These are phyloP conservation scores for Acacia melanoxylon DNA, from an alignment of 306 rosid species.

Conservation along the genomic window DNA sequence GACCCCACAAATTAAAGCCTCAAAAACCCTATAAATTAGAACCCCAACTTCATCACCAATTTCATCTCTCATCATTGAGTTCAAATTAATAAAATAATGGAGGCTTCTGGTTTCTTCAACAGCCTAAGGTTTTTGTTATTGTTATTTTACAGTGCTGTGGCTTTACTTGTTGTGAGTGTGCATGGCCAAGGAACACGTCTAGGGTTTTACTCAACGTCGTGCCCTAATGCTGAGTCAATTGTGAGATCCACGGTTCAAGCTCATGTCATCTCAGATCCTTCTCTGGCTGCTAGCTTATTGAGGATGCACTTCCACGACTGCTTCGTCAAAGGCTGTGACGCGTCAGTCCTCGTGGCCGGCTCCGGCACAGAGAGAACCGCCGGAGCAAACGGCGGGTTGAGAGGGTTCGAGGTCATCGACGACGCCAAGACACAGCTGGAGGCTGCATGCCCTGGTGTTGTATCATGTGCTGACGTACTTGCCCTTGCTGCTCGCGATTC, in stretches of 20 bases:
- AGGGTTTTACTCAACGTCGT: constrained; percentile 39
- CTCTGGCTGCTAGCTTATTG: constrained; percentile 42
- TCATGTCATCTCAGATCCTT: constrained; percentile 29
- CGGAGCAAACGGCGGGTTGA: not conserved
- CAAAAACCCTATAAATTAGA: not conserved
- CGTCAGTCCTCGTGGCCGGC: constrained; percentile 43
- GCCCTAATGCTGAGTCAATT: constrained; percentile 48
- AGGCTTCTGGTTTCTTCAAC: not conserved
- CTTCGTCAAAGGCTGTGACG: constrained; percentile 55
- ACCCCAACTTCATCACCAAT: not conserved
- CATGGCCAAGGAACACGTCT: constrained; percentile 38
- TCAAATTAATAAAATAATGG: not conserved
- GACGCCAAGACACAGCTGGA: constrained; percentile 52
- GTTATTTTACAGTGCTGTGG: constrained; percentile 10
- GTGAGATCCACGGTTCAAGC: constrained; percentile 41
- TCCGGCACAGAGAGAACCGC: constrained; percentile 28
- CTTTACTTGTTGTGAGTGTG: constrained; percentile 17
- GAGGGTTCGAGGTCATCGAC: constrained; percentile 51
- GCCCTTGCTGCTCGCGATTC: constrained; percentile 60
- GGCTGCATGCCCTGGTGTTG: constrained; percentile 55
- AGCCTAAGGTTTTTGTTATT: not conserved
- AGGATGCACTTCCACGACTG: constrained; percentile 60
- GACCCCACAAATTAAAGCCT: constrained; percentile 7
- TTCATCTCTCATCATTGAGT: not conserved
- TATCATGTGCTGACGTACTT: constrained; percentile 57